Evolutionary conservation across 345 rosid genomes (phyloP), one percentile per base, ranked within the genome.

Genomic region (Salix udensis): DNA sequence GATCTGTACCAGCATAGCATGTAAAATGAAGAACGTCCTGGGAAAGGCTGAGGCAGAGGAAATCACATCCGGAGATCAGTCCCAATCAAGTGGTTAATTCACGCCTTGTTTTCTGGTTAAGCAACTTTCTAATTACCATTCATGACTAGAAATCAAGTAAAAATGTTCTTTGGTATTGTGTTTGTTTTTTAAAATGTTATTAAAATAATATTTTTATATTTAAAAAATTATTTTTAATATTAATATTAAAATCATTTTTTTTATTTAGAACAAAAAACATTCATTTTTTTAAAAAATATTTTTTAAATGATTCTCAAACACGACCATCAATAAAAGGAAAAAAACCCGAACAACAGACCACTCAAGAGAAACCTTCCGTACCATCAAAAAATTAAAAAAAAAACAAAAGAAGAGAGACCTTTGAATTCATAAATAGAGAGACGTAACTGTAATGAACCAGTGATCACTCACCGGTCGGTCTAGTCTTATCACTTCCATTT

Each of bases 391-490:
- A 31, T 4, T 4, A 31, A 31, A 31, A 4, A 4, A 34, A 4
- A 34, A 34, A 34, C 6, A 34, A 34, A 31, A 34, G 36, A 34
- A 34, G 36, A n/a, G 24, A 14, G 42, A 31, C 16, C 46, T 26
- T 9, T 50, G 15, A 50, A 24, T 28, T 26, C 62, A 28, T 10
- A 40, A 7, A 1, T 7, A 16, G 52, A 18, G 42, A 36, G 16
- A 65, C 34, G 23, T 42, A 70, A 67, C 52, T 31, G 79, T 62
- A 70, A 16, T 48, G 74, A 62, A 70, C 64, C 74, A 53, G 39
- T 1, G 15, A 44, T 23, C 4, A 53, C 73, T 67, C 5, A 62
- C 65, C 79, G 70, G 79, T 77, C 68, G 68, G 68, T 52, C 46
- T 31, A 53, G 21, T 36, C 21, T 36, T 46, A 44, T 40, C 5